A percentile compares a stretch with the other conserved stretches of the same genome.
Conservation (phyloP, 2,329 filamentous ascomycete species). For the Verticillium nubilum region DNA sequence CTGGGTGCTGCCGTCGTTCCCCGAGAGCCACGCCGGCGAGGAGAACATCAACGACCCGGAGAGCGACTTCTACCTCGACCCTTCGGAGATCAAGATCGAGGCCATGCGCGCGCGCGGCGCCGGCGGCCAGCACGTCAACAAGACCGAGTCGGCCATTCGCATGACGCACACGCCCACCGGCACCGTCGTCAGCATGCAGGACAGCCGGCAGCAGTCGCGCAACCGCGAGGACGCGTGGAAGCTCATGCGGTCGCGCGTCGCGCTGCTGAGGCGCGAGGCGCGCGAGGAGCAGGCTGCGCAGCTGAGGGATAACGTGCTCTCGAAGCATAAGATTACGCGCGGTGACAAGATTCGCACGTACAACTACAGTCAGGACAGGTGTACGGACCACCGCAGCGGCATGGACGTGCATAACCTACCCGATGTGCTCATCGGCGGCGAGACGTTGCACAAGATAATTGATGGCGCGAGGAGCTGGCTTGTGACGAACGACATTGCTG, state of each 20-base stretch:
- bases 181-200: slow-evolving; percentile 86
- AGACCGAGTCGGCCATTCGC: slow-evolving; percentile 91
- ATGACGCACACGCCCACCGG: slow-evolving; percentile 87
- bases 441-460: slow-evolving; percentile 70
- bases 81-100: slow-evolving; percentile 75
- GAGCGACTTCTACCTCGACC: slow-evolving; percentile 87
- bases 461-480: slow-evolving; percentile 74
- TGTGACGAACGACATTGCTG: slow-evolving; percentile 66
- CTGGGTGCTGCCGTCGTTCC: slow-evolving; percentile 83
- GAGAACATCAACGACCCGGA: slow-evolving; percentile 73
- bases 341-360: slow-evolving; percentile 95
- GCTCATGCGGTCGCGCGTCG: slow-evolving; percentile 74
- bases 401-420: slow-evolving; percentile 75
- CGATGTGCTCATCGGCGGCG: slow-evolving; percentile 69
- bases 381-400: slow-evolving; percentile 83
- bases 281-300: slow-evolving; percentile 74
- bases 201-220: slow-evolving; percentile 81
- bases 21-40: slow-evolving; percentile 47
- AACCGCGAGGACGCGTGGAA: slow-evolving; percentile 88
- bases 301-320: slow-evolving; percentile 72
- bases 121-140: slow-evolving; percentile 97
- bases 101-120: slow-evolving; percentile 90
- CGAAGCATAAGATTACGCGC: slow-evolving; percentile 75
- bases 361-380: slow-evolving; percentile 69
- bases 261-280: slow-evolving; percentile 72